Evolutionary conservation across 2,329 filamentous ascomycete species (phyloP).

Genomic region (Nigrospora oryzae): DNA sequence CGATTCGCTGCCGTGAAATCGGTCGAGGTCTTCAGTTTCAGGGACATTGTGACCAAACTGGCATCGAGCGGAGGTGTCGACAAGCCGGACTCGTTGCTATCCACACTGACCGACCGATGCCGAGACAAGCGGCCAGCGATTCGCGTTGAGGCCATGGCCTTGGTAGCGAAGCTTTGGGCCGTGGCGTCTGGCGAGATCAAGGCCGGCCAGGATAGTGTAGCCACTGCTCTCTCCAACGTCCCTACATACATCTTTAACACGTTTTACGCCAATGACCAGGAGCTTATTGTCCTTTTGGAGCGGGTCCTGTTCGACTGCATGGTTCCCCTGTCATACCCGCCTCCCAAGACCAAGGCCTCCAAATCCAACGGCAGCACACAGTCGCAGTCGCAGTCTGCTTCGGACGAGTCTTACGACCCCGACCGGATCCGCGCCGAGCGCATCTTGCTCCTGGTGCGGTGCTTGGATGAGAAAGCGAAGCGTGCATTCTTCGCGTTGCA

Average conservation of each 20-base stretch:
- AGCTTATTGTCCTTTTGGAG: constrained; percentile 78
- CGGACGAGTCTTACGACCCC: constrained; percentile 44
- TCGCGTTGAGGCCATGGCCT: constrained; percentile 76
- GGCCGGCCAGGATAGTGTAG: constrained; percentile 69
- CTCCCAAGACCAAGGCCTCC: constrained; percentile 49
- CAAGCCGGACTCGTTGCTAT: constrained; percentile 70
- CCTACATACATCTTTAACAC: constrained; percentile 80
- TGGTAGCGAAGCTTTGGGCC: constrained; percentile 86
- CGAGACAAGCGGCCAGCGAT: constrained; percentile 79
- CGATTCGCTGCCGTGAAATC: constrained; percentile 81
- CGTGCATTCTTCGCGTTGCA: constrained; percentile 86
- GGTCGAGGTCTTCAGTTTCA: constrained; percentile 72
- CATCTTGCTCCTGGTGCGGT: constrained; percentile 72
- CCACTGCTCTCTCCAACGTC: constrained; percentile 67
- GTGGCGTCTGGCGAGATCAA: constrained; percentile 83
- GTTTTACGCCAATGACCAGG: constrained; percentile 81
- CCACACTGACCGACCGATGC: constrained; percentile 76
- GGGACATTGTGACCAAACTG: constrained; percentile 74
- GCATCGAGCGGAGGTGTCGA: constrained; percentile 67
- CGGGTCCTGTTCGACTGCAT: constrained; percentile 80
- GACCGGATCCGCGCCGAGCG: constrained; percentile 77
- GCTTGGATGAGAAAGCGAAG: constrained; percentile 69
- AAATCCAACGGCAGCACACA: constrained; percentile 55
- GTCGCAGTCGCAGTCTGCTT: constrained; percentile 24
- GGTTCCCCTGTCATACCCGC: constrained; percentile 82